Percentiles rank a stretch among this genome's conserved stretches.
Evolutionary conservation across 352 stramenopile genomes (phyloP).

Genomic region (Phytopythium chamaehyphon): DNA sequence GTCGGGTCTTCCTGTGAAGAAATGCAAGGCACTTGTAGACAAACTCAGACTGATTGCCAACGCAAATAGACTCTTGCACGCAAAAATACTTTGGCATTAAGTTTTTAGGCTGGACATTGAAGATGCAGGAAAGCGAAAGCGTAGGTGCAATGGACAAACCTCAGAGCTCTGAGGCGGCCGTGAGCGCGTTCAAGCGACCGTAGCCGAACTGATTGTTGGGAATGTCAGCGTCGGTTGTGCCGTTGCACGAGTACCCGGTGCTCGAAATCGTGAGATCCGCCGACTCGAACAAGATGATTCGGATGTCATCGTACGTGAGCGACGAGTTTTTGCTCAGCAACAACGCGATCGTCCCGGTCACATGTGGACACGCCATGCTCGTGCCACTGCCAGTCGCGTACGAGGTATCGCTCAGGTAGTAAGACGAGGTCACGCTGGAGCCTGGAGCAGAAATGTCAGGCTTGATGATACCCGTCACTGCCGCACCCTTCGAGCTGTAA

Average conservation of each 20-base stretch:
- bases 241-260: constrained; percentile 14
- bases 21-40: too few relatives aligned
- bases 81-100: too few relatives aligned
- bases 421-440: constrained; percentile 8
- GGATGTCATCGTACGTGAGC: constrained; percentile 12
- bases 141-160: too few relatives aligned
- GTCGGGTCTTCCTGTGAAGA: too few relatives aligned
- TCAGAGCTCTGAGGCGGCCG: too few relatives aligned
- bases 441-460: constrained; percentile 17
- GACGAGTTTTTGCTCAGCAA: constrained; percentile 10
- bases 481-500: constrained; percentile 18
- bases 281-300: constrained; percentile 2
- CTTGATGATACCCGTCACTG: constrained; percentile 10
- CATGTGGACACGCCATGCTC: constrained; percentile 19
- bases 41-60: too few relatives aligned
- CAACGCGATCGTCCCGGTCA: constrained; percentile 14
- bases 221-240: constrained; percentile 11
- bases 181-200: constrained; percentile 2
- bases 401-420: background rate
- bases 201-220: constrained; percentile 23
- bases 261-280: constrained; percentile 10
- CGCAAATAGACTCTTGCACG: too few relatives aligned
- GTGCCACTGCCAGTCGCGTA: constrained; percentile 12
- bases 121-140: too few relatives aligned
- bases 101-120: too few relatives aligned